Evolutionary conservation across 352 stramenopile genomes (phyloP).

Genomic region (Aphanomyces invadans): DNA sequence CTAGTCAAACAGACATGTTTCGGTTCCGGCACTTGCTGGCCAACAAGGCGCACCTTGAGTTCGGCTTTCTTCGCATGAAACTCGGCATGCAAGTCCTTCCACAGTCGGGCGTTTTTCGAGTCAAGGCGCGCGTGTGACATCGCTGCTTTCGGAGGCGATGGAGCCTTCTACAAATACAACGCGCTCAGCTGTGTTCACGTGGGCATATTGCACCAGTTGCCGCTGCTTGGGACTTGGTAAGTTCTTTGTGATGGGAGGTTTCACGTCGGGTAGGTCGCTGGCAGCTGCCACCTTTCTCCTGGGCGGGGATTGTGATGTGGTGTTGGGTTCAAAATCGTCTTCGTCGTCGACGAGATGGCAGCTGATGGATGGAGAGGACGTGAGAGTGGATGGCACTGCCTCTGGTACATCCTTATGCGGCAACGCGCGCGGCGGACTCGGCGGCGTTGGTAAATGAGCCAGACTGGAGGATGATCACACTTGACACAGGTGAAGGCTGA

Average conservation of each 20-base stretch:
- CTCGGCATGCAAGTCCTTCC: slow-evolving; percentile 10
- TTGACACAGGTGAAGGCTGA: neutral
- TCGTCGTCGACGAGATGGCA: no score
- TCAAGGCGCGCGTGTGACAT: neutral
- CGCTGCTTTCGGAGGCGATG: neutral
- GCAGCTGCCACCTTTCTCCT: neutral
- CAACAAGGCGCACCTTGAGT: no score
- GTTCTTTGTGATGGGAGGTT: slow-evolving; percentile 1
- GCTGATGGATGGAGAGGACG: no score
- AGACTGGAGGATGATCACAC: no score
- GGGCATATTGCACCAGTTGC: neutral
- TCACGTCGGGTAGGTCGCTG: neutral
- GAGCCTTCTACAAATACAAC: neutral
- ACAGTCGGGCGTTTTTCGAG: neutral
- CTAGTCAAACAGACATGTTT: no score
- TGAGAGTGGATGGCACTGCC: no score
- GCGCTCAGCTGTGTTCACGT: no score
- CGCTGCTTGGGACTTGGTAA: slow-evolving; percentile 8
- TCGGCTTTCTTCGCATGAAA: slow-evolving; percentile 22
- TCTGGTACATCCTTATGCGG: no score
- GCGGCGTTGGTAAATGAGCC: no score
- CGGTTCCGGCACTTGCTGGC: no score
- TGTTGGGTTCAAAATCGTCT: neutral
- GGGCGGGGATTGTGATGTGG: neutral
- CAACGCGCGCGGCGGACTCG: neutral